These are phyloP conservation scores for Lactifluus rugatus DNA, from an alignment of 768 basidiomycete genomes.

Conservation along the genomic window DNA sequence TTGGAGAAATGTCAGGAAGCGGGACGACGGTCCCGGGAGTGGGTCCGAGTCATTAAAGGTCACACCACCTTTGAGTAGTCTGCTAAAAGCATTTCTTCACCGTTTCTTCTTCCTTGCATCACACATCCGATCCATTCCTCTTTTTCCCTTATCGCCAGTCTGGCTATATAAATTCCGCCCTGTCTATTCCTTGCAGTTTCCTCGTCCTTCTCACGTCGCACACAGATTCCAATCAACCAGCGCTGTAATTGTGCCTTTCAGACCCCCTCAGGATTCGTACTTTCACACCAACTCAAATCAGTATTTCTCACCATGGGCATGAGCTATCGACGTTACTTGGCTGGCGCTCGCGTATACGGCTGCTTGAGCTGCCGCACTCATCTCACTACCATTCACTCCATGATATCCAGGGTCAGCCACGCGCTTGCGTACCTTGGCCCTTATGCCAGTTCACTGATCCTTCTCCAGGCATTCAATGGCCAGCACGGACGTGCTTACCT, in stretches of 20 bases:
- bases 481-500: conserved; percentile 94
- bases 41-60: background rate
- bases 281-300: background rate
- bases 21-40: background rate
- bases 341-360: conserved; percentile 79
- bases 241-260: background rate
- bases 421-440: background rate
- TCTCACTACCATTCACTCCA: conserved; percentile 82
- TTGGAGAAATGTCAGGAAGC: background rate
- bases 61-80: background rate
- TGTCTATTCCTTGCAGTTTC: background rate
- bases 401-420: conserved; percentile 72
- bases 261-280: conserved; percentile 2
- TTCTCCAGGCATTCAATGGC: conserved; percentile 81
- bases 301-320: conserved; percentile 56
- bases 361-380: conserved; percentile 83
- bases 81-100: background rate
- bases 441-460: conserved; percentile 18
- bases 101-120: background rate
- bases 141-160: conserved; percentile 1
- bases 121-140: background rate
- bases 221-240: conserved; percentile 1
- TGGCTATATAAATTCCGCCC: conserved; percentile 11
- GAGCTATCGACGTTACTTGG: conserved; percentile 80
- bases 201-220: conserved; percentile 9